Evolutionary conservation across 2,329 filamentous ascomycete genomes (phyloP).

Genomic region (Furcasterigmium sp.): DNA sequence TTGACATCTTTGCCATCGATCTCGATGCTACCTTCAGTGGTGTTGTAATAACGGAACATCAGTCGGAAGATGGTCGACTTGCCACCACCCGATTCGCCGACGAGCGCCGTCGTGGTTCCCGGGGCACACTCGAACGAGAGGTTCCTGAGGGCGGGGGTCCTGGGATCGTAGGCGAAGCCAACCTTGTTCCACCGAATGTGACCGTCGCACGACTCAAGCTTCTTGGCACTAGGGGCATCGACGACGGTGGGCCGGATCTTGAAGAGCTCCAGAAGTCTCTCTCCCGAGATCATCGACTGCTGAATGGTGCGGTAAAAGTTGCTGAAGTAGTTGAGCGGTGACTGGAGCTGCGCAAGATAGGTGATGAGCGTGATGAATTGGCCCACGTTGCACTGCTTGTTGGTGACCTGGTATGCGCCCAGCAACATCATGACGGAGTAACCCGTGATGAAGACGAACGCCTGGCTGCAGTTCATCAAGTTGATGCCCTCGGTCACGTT

Average conservation of each 20-base stretch:
- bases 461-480: slow-evolving; percentile 76
- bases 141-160: slow-evolving; percentile 78
- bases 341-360: slow-evolving; percentile 75
- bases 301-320: slow-evolving; percentile 96
- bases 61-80: slow-evolving; percentile 96
- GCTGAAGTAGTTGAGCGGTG: slow-evolving; percentile 81
- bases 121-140: slow-evolving; percentile 81
- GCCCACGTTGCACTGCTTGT: slow-evolving; percentile 59
- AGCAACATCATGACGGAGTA: slow-evolving; percentile 68
- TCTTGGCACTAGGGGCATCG: slow-evolving; percentile 62
- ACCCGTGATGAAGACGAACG: slow-evolving; percentile 73
- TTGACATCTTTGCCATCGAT: slow-evolving; percentile 82
- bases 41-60: slow-evolving; percentile 95
- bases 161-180: slow-evolving; percentile 82
- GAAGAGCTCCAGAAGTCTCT: slow-evolving; percentile 91
- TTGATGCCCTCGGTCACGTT: slow-evolving; percentile 72
- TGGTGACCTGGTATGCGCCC: slow-evolving; percentile 71
- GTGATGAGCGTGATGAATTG: slow-evolving; percentile 70
- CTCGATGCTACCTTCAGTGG: slow-evolving; percentile 70
- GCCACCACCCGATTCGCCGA: slow-evolving; percentile 93
- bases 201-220: slow-evolving; percentile 66
- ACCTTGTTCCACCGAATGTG: slow-evolving; percentile 86
- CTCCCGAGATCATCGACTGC: slow-evolving; percentile 94
- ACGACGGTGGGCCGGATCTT: slow-evolving; percentile 91
- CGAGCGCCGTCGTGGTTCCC: slow-evolving; percentile 90